Conservation (phyloP, 768 basidiomycete species). For the Sarcodon aspratus region DNA sequence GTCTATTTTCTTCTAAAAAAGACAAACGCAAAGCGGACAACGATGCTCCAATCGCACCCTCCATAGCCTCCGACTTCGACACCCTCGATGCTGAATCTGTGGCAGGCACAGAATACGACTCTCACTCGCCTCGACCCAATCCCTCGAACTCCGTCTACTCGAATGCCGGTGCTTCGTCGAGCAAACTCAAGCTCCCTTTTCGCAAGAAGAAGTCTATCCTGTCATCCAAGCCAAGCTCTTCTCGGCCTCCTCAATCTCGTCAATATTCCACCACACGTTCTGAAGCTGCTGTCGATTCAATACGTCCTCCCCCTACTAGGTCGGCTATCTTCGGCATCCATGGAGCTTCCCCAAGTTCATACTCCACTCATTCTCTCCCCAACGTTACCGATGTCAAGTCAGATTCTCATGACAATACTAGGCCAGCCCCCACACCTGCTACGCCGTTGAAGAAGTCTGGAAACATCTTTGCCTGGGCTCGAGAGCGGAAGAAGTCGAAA, state of each 20-base stretch:
- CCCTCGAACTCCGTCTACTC: slow-evolving; percentile 5
- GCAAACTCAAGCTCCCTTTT: slow-evolving; percentile 35
- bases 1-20: neutral
- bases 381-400: slow-evolving; percentile 17
- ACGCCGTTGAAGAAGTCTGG: slow-evolving; percentile 23
- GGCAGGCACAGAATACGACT: neutral
- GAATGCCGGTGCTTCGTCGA: slow-evolving; percentile 21
- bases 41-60: neutral
- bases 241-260: slow-evolving; percentile 9
- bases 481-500: slow-evolving; percentile 28
- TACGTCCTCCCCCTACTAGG: slow-evolving; percentile 50
- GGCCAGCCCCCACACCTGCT: slow-evolving; percentile 8
- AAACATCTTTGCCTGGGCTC: slow-evolving; percentile 31
- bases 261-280: slow-evolving; percentile 21
- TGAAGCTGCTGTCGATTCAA: slow-evolving; percentile 29
- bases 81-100: neutral
- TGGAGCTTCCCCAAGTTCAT: slow-evolving; percentile 35
- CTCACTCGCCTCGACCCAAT: neutral
- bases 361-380: slow-evolving; percentile 59
- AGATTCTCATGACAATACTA: slow-evolving; percentile 5
- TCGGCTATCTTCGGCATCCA: slow-evolving; percentile 54
- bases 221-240: slow-evolving; percentile 20
- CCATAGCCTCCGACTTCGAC: neutral
- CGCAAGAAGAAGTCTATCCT: slow-evolving; percentile 21
- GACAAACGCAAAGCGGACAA: neutral